phyloP scores from a whole-genome alignment of 331 rosid species.

The Cydonia oblonga region DNA sequence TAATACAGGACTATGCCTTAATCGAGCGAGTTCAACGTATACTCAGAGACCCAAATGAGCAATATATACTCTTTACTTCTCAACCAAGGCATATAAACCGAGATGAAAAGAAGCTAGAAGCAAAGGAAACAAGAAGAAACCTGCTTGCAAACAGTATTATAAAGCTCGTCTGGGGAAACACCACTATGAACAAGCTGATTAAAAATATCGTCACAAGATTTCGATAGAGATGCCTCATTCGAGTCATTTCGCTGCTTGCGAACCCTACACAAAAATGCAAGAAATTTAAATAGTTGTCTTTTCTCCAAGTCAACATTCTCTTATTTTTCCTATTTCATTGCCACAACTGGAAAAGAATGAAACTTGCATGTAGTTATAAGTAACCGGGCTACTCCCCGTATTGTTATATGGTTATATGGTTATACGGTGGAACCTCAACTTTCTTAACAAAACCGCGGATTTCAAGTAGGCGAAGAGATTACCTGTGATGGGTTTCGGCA shows the following conservation, averaged over 20 bases:
- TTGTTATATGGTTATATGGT: no score
- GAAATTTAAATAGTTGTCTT: neutral
- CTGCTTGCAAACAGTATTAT: slow-evolving; percentile 81
- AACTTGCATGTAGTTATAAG: no score
- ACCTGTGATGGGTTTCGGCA: slow-evolving; percentile 96
- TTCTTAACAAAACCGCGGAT: neutral
- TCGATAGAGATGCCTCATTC: slow-evolving; percentile 40
- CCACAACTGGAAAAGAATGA: no score
- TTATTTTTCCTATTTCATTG: no score
- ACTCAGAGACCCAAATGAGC: neutral
- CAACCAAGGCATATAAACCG: neutral
- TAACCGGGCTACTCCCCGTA: no score
- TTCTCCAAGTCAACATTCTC: neutral
- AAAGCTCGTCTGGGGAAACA: slow-evolving; percentile 63
- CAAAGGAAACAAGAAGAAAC: slow-evolving; percentile 26
- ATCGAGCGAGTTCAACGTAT: neutral
- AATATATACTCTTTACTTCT: neutral
- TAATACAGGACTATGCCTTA: neutral
- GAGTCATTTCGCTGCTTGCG: slow-evolving; percentile 55
- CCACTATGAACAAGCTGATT: slow-evolving; percentile 76
- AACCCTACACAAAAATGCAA: slow-evolving; percentile 37
- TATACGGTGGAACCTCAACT: no score
- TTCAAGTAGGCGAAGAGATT: neutral
- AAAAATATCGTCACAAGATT: slow-evolving; percentile 81
- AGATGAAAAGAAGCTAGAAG: neutral